These are phyloP conservation scores for Pseudonectria buxi DNA, from an alignment of 2,329 filamentous ascomycete species.

Conservation along the genomic window DNA sequence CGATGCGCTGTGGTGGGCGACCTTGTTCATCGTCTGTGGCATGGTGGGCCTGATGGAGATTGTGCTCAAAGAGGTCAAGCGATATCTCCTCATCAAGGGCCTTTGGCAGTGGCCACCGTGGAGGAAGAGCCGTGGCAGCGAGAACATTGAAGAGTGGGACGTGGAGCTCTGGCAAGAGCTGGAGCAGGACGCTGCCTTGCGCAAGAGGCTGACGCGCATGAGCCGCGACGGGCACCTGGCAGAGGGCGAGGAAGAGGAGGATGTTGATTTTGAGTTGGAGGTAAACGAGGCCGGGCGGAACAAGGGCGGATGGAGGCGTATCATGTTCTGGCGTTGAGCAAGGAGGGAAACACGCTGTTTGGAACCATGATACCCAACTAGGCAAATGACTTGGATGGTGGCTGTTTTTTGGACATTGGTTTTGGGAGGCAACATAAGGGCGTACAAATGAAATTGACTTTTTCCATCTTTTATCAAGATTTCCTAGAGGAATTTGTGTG, in stretches of 20 bases:
- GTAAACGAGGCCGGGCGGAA: slow-evolving; percentile 11
- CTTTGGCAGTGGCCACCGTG: slow-evolving; percentile 43
- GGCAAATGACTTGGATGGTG: slow-evolving; percentile 1
- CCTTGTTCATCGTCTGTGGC: slow-evolving; percentile 56
- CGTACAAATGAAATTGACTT: background rate
- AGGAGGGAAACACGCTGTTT: slow-evolving; percentile 1
- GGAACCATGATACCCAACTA: slow-evolving; percentile 20
- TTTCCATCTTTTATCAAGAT: background rate
- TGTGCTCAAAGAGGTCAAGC: slow-evolving; percentile 44
- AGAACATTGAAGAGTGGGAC: slow-evolving; percentile 43
- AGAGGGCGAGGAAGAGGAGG: slow-evolving; percentile 15
- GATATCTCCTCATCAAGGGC: slow-evolving; percentile 38
- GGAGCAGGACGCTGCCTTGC: slow-evolving; percentile 43
- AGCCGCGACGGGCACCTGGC: slow-evolving; percentile 27
- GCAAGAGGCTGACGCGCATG: slow-evolving; percentile 35
- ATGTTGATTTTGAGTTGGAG: slow-evolving; percentile 13
- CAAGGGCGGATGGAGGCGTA: slow-evolving; percentile 1
- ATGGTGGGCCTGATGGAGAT: slow-evolving; percentile 60
- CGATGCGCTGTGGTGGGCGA: slow-evolving; percentile 68
- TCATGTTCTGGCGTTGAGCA: no score
- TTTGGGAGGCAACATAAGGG: no score
- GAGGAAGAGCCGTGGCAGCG: slow-evolving; percentile 27
- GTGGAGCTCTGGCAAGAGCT: slow-evolving; percentile 53
- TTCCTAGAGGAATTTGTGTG: no score
- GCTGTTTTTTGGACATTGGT: slow-evolving; percentile 4